Evolutionary conservation across 345 rosid species (phyloP).

Genomic region (Cardamine occulta): DNA sequence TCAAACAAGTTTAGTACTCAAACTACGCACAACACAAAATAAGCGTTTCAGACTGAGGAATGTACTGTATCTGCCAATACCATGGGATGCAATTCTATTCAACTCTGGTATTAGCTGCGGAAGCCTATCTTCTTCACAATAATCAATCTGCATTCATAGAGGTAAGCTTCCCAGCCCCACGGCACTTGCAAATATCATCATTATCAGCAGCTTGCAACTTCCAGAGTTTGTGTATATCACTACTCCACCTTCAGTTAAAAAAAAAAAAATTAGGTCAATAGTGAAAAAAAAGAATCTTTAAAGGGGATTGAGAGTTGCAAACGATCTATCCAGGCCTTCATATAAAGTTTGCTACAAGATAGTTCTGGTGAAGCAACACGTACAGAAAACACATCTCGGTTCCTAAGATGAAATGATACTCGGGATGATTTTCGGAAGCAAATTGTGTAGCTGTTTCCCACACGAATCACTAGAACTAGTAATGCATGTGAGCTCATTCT

Average conservation of each 20-base stretch:
- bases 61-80: slow-evolving; percentile 9
- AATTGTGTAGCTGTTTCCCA: slow-evolving; percentile 46
- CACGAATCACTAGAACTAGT: slow-evolving; percentile 51
- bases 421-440: slow-evolving; percentile 84
- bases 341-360: slow-evolving; percentile 9
- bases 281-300: neutral
- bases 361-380: slow-evolving; percentile 25
- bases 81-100: slow-evolving; percentile 11
- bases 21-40: neutral
- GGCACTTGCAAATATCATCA: slow-evolving; percentile 17
- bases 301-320: slow-evolving; percentile 20
- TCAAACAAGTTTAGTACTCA: neutral
- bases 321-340: slow-evolving; percentile 8
- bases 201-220: slow-evolving; percentile 14
- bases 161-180: slow-evolving; percentile 30
- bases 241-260: slow-evolving; percentile 16
- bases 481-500: slow-evolving; percentile 68
- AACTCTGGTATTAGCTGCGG: slow-evolving; percentile 6
- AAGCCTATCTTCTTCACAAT: slow-evolving; percentile 26
- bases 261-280: neutral
- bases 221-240: neutral
- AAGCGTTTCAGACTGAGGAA: neutral
- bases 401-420: slow-evolving; percentile 52
- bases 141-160: neutral
- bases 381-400: slow-evolving; percentile 20